Base-by-base conservation (phyloP, 371 early-diverging fungal genomes). In the Mucor mucedo region DNA sequence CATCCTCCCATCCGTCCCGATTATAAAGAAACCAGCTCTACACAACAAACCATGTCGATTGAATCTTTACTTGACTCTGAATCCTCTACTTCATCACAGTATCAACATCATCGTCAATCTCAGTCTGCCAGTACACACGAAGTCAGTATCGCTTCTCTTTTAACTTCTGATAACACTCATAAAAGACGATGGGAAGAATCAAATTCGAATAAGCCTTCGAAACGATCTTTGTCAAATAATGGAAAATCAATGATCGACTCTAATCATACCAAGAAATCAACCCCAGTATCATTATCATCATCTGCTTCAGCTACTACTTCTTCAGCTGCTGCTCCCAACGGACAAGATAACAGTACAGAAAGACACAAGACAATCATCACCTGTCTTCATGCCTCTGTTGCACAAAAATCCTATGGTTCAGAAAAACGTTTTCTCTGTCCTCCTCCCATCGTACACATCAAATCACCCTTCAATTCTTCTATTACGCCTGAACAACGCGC, bases 381-480 rank as follows among this genome's bases (percentile, higher is more conserved):
- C 40, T 87, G 88, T 62, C 76, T 81, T 39, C 88, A 89, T 71
- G 87, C 89, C 4, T 74, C 86, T 0, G 89, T 89, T 21, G 94
- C 92, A 5, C 94, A 94, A 70, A 94, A 94, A 76, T 92, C 93
- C 3, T 94, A 94, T 67, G 94, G 94, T n/a, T 85, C 88, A 55
- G 94, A 94, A 65, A 93, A 93, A 71, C 84, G 94, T 0, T 93
- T 91, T 67, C 71, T 93, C 33, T 93, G 92, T 70, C 94, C 94
- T 41, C 93, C 94, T 28, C 94, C 94, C 5, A 81, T 90, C 11
- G 85, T 92, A 14, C 76, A 71, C 21, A 64, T 62, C 40, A 60
- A 49, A 30, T 56, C 66, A 16, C 58, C 68, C 11, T 45, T 59
- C 0, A 69, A 80, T 50, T 59, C 60, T 5, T 39, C 38, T 13